Conservation (phyloP, 352 stramenopile genomes). For the Globisporangium paroecandrum region DNA sequence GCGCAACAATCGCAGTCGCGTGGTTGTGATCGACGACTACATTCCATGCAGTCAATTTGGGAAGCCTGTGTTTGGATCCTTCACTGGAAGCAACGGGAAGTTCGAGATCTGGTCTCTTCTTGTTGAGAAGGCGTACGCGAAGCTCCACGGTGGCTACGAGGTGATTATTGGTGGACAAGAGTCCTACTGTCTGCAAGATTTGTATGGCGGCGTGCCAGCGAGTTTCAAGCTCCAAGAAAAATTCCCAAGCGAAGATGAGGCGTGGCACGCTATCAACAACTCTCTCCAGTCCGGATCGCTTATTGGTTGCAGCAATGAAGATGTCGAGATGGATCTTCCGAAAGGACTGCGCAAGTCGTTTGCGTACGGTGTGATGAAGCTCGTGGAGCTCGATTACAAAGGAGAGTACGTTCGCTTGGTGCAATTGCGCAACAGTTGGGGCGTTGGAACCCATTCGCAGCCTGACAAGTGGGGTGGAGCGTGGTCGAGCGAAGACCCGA, state of each 20-base stretch:
- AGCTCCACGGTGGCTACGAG: slow-evolving; percentile 90
- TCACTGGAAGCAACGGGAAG: slow-evolving; percentile 75
- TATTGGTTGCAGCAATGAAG: slow-evolving; percentile 69
- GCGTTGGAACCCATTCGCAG: slow-evolving; percentile 52
- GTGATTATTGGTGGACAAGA: slow-evolving; percentile 87
- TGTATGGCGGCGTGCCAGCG: slow-evolving; percentile 67
- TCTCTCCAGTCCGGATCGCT: slow-evolving; percentile 61
- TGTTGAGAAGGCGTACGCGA: slow-evolving; percentile 95
- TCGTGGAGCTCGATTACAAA: slow-evolving; percentile 69
- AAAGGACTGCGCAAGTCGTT: slow-evolving; percentile 63
- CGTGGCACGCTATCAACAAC: slow-evolving; percentile 46
- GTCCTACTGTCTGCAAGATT: slow-evolving; percentile 65
- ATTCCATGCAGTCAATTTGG: slow-evolving; percentile 81
- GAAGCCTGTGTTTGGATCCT: slow-evolving; percentile 82
- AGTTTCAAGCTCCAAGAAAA: slow-evolving; percentile 71
- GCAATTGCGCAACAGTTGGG: slow-evolving; percentile 82
- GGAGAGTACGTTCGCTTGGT: slow-evolving; percentile 54
- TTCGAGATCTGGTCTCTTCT: slow-evolving; percentile 93
- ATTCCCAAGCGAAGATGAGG: slow-evolving; percentile 48
- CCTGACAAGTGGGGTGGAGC: slow-evolving; percentile 65
- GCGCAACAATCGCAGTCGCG: slow-evolving; percentile 75
- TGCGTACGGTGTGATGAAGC: slow-evolving; percentile 70
- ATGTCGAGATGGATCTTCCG: slow-evolving; percentile 56
- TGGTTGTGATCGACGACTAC: slow-evolving; percentile 83
- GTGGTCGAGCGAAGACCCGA: slow-evolving; percentile 66